Evolutionary conservation across 345 rosid genomes (phyloP), one percentile per base, ranked within the genome.

Genomic region (Hibiscus syriacus): DNA sequence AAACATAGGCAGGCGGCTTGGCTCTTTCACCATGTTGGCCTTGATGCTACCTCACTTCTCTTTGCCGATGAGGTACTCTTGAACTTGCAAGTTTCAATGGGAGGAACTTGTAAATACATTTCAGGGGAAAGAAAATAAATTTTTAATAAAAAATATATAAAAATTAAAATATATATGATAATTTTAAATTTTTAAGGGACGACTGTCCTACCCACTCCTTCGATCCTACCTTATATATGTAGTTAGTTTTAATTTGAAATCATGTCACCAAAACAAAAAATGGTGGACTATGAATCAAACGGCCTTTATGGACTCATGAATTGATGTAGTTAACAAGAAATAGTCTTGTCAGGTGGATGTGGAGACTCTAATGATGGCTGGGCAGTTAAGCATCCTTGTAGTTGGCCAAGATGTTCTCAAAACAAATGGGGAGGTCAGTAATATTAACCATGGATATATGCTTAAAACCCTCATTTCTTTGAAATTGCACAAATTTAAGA

Each of bases 301-400:
- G 39, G 52, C n/a, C 56, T 25, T 11, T 59, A 39, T 53, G 12
- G 48, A 20, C 46, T 63, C 57, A 34, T 13, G 36, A 36, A 20
- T 61, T 62, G 43, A 14, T 36, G 26, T 22, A 8, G 69, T 79
- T n/a, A n/a, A n/a, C n/a, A n/a, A n/a, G n/a, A n/a, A n/a, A n/a
- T n/a, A n/a, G n/a, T n/a, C n/a, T n/a, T n/a, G n/a, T n/a, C n/a
- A 85, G 90, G 84, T 83, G 76, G 88, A 85, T 70, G 79, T 83
- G 78, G 92, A 87, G 76, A 85, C 68, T 78, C 74, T 85, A 39
- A 74, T 82, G 78, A 79, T 85, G 88, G 25, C 75, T 49, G 85
- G 88, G 48, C 76, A 75, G 45, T 56, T 82, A 64, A 82, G 53
- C 72, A 77, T 87, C 54, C 69, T 80, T 64, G 81, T 85, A 67